phyloP scores from a whole-genome alignment of 192 early-diverging fungal genomes.

The Haplosporangium gracile region DNA sequence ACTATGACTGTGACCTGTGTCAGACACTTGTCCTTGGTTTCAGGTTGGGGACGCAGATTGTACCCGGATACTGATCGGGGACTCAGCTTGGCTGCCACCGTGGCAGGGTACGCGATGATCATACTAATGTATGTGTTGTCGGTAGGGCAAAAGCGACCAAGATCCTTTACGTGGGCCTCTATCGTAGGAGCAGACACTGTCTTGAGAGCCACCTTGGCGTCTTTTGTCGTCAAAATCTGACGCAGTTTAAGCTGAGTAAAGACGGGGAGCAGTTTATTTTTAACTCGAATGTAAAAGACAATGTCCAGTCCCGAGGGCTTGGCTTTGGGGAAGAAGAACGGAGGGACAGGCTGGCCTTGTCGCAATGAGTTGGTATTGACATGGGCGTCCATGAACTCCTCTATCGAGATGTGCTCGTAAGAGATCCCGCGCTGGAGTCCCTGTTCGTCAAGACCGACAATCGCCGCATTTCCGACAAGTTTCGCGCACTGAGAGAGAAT shows the following conservation, averaged over 20 bases:
- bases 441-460: constrained; percentile 22
- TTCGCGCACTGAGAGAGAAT: constrained; percentile 3
- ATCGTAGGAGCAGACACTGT: not conserved
- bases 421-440: constrained; percentile 13
- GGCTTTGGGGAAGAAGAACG: constrained; percentile 26
- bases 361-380: constrained; percentile 2
- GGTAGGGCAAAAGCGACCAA: constrained; percentile 11
- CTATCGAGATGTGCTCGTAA: constrained; percentile 14
- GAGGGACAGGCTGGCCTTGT: not conserved
- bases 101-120: constrained; percentile 36
- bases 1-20: constrained; percentile 5
- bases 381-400: constrained; percentile 23
- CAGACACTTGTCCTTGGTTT: constrained; percentile 1
- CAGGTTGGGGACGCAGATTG: not conserved
- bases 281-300: constrained; percentile 23
- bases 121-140: constrained; percentile 25
- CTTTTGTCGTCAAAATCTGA: not conserved
- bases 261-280: constrained; percentile 4
- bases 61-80: constrained; percentile 8
- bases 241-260: constrained; percentile 26
- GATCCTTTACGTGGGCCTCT: constrained; percentile 1
- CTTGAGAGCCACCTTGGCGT: not conserved
- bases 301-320: constrained; percentile 25
- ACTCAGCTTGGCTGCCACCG: constrained; percentile 2
- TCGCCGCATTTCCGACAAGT: not conserved